Conservation (phyloP, 192 early-diverging fungal species). For the Polychytrium aggregatum region DNA sequence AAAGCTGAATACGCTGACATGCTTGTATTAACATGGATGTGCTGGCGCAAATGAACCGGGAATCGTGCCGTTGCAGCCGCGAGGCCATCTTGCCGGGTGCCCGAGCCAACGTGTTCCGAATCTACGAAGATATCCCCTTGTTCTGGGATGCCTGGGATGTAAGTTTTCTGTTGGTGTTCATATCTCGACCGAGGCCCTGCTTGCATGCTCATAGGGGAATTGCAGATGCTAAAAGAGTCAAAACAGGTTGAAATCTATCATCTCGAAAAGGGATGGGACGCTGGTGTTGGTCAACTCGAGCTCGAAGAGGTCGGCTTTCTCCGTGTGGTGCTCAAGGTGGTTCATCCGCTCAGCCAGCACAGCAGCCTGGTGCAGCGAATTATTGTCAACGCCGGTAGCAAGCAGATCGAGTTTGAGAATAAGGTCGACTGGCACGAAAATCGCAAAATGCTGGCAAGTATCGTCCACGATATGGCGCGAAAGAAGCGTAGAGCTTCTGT, state of each 20-base stretch:
- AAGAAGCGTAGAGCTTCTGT: not conserved
- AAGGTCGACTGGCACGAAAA: constrained; percentile 89
- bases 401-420: constrained; percentile 77
- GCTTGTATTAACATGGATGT: too few relatives aligned
- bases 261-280: constrained; percentile 68
- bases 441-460: constrained; percentile 60
- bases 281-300: constrained; percentile 36
- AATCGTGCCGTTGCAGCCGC: constrained; percentile 20
- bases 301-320: constrained; percentile 74
- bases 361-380: constrained; percentile 68
- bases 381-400: constrained; percentile 59
- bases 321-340: constrained; percentile 57
- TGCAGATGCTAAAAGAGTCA: too few relatives aligned
- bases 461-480: too few relatives aligned
- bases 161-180: constrained; percentile 7
- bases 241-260: constrained; percentile 90
- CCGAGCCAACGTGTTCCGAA: constrained; percentile 61
- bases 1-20: too few relatives aligned
- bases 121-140: constrained; percentile 80
- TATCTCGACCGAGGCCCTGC: too few relatives aligned
- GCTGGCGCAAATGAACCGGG: too few relatives aligned
- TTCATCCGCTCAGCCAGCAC: constrained; percentile 48
- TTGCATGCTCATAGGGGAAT: too few relatives aligned
- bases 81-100: constrained; percentile 42
- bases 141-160: constrained; percentile 79